Base-by-base conservation (phyloP, 371 early-diverging fungal species). In the Mortierella sp. region DNA sequence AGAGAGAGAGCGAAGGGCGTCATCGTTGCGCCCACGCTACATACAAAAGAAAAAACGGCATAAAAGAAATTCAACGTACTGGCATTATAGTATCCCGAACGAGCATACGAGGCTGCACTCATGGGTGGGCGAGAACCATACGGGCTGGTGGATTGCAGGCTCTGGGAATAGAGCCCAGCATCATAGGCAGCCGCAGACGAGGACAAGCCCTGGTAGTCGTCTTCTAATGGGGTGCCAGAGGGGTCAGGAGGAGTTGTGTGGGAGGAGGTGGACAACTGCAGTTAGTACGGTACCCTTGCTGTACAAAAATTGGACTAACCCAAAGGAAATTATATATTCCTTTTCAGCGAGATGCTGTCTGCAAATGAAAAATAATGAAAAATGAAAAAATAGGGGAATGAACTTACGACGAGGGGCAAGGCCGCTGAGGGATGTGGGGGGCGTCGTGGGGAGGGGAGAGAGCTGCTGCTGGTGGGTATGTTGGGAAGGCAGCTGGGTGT, bases 271-370 rank as follows among this genome's bases (percentile, higher is more conserved):
- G 19, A n/a, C 37, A 41, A n/a, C 43, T 52, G n/a, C 39, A 74
- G 43, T 66, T 58, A 74, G 71, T 67, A 48, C n/a, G 43, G 44
- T 63, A 64, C n/a, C 45, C 64, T 61, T 24, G 31, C 45, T 7
- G 37, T 16, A 31, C 29, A 13, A 14, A n/a, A 61, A 39, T 1
- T 26, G 16, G 39, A 55, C n/a, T n/a, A n/a, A 31, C 58, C 55
- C 52, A 29, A 55, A 50, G 75, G 76, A 75, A 80, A 72, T 75
- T 75, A 72, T 76, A 73, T 80, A 70, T 71, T 76, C 80, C 80
- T 69, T 58, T 70, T 58, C 47, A 44, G 66, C 66, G 45, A 66
- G 44, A 29, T 2, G 13, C n/a, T 39, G 24, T 19, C n/a, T 39
- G n/a, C 37, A 68, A 68, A 68, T 50, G 40, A 68, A 68, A 68